phyloP scores from a whole-genome alignment of 2,329 filamentous ascomycete species.

The Cladosporium cucumerinum region DNA sequence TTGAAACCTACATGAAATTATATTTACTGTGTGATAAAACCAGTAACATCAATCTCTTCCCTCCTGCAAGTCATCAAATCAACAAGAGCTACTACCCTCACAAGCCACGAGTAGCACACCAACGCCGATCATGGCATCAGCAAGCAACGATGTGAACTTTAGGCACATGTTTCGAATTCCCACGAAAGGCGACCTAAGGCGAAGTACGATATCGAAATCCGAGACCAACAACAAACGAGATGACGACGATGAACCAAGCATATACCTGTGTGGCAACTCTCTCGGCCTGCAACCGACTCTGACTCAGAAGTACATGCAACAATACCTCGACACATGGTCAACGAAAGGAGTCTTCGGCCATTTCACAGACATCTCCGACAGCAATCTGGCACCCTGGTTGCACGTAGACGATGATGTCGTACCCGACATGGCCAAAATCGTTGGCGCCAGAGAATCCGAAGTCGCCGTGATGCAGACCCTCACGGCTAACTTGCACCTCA shows the following conservation, averaged over 20 bases:
- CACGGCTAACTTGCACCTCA: slow-evolving; percentile 74
- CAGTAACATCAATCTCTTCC: not conserved
- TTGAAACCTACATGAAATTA: not conserved
- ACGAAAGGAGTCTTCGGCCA: slow-evolving; percentile 82
- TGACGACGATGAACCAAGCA: slow-evolving; percentile 45
- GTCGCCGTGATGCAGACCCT: slow-evolving; percentile 86
- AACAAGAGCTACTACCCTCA: not conserved
- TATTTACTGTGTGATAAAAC: not conserved
- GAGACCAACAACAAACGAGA: not conserved
- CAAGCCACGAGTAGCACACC: not conserved
- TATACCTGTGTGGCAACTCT: slow-evolving; percentile 89
- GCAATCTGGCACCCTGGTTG: slow-evolving; percentile 68
- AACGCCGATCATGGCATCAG: not conserved
- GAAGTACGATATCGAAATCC: not conserved
- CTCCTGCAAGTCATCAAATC: not conserved
- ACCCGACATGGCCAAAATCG: slow-evolving; percentile 65
- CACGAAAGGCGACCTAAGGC: slow-evolving; percentile 15
- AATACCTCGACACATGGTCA: slow-evolving; percentile 79
- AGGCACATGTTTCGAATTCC: slow-evolving; percentile 16
- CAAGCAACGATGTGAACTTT: slow-evolving; percentile 9
- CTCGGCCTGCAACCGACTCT: slow-evolving; percentile 77
- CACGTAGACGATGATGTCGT: slow-evolving; percentile 74
- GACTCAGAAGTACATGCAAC: slow-evolving; percentile 62
- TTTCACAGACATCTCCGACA: slow-evolving; percentile 66
- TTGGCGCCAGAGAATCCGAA: slow-evolving; percentile 70